A percentile compares a stretch with the other conserved stretches of the same genome.
Conservation (phyloP, 352 stramenopile species). For the Globisporangium lucens region DNA sequence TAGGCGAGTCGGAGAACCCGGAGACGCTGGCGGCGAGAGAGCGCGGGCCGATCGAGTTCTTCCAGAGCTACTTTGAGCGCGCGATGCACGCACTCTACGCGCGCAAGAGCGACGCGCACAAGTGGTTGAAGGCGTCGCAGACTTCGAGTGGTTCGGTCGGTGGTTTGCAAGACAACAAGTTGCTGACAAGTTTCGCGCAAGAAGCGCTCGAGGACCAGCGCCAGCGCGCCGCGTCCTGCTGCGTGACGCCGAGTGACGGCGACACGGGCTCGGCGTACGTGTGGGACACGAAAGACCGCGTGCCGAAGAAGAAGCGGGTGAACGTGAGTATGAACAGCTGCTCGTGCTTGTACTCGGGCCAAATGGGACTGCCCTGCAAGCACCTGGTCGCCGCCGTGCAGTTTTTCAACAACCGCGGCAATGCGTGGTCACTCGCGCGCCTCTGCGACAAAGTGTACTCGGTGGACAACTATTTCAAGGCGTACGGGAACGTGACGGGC, state of each 20-base stretch:
- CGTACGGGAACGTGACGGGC: conserved; percentile 22
- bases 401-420: conserved; percentile 31
- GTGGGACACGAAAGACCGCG: conserved; percentile 25
- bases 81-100: conserved; percentile 35
- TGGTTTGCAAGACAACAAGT: too few relatives aligned
- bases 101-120: conserved; percentile 28
- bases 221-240: conserved; percentile 30
- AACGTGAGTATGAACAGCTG: conserved; percentile 32
- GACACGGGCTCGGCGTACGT: conserved; percentile 40
- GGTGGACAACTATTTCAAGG: conserved; percentile 24
- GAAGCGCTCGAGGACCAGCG: conserved; percentile 26
- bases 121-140: conserved; percentile 17
- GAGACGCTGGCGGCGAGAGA: conserved; percentile 16
- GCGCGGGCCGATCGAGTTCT: conserved; percentile 36
- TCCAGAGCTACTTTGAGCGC: conserved; percentile 44
- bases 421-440: conserved; percentile 24
- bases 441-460: conserved; percentile 33
- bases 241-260: conserved; percentile 35
- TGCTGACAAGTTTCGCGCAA: conserved; percentile 34
- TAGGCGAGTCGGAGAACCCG: conserved; percentile 20
- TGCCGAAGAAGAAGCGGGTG: conserved; percentile 38
- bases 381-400: conserved; percentile 30
- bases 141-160: too few relatives aligned
- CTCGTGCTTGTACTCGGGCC: conserved; percentile 32
- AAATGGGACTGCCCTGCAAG: conserved; percentile 39